Conservation (phyloP, 2,329 filamentous ascomycete species). For the Fusarium burgessii region DNA sequence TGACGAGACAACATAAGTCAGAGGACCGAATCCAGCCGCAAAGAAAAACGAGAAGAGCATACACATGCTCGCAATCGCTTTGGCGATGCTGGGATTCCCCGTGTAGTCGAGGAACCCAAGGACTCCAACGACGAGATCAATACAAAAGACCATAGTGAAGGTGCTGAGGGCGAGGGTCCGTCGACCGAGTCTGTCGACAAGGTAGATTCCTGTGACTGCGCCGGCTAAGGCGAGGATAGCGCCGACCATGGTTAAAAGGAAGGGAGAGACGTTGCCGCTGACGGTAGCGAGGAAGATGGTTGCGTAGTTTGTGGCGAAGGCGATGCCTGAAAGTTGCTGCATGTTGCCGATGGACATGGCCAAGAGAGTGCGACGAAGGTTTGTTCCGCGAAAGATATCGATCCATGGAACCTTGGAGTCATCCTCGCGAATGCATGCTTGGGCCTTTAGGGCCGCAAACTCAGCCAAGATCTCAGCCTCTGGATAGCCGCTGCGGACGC, state of each 20-base stretch:
- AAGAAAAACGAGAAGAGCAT: constrained; percentile 7
- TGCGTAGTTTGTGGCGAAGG: not conserved
- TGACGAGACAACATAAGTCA: not conserved
- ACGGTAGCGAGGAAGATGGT: not conserved
- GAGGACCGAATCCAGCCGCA: not conserved
- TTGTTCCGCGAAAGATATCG: not conserved
- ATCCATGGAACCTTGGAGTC: not conserved
- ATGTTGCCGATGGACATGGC: not conserved
- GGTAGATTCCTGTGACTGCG: not conserved
- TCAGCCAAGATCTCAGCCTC: not conserved
- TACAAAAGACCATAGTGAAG: not conserved
- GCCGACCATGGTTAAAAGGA: not conserved
- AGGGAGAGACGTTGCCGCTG: not conserved
- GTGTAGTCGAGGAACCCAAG: not conserved
- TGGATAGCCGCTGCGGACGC: not conserved
- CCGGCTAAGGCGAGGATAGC: not conserved
- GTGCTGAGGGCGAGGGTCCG: not conserved
- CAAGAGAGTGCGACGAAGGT: not conserved
- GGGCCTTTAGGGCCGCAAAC: not conserved
- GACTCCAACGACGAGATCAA: not conserved
- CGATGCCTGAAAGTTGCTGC: constrained; percentile 1
- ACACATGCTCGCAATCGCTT: not conserved
- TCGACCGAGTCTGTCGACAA: not conserved
- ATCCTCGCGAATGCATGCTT: not conserved
- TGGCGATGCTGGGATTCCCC: not conserved